Evolutionary conservation across 495 filamentous ascomycete species (phyloP).

Genomic region (Penicillium subrubescens): DNA sequence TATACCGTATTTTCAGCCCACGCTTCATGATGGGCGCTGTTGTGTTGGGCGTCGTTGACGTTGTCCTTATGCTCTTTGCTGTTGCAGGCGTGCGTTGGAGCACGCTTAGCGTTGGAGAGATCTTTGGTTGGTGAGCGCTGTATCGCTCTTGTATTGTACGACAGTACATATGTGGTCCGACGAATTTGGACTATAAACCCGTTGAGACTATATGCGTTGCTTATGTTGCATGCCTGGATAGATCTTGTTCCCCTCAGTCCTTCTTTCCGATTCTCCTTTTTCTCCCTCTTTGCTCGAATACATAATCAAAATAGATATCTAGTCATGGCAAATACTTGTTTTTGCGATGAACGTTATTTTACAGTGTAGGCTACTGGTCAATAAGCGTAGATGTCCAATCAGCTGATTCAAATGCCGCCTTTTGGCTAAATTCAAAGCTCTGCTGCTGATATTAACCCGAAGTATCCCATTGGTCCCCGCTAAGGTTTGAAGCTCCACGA

Average conservation of each 20-base stretch:
- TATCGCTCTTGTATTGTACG: not conserved
- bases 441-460: not conserved
- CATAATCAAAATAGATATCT: not conserved
- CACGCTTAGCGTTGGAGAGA: slow-evolving; percentile 74
- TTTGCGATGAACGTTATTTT: not conserved
- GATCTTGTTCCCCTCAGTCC: not conserved
- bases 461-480: not conserved
- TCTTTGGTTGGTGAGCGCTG: slow-evolving; percentile 74
- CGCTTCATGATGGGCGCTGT: slow-evolving; percentile 82
- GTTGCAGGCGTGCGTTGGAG: slow-evolving; percentile 73
- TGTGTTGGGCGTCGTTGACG: slow-evolving; percentile 73
- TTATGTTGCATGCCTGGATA: not conserved
- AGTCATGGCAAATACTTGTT: not conserved
- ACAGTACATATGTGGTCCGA: not conserved
- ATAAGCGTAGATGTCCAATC: not conserved
- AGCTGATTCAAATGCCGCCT: not conserved
- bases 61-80: slow-evolving; percentile 67
- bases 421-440: not conserved
- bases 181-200: not conserved
- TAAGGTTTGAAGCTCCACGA: not conserved
- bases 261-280: not conserved
- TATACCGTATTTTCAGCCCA: slow-evolving; percentile 93
- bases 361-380: not conserved
- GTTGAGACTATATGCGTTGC: not conserved
- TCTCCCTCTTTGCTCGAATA: not conserved